These are phyloP conservation scores for Didymella pomorum DNA, from an alignment of 2,329 filamentous ascomycete genomes.

Conservation along the genomic window DNA sequence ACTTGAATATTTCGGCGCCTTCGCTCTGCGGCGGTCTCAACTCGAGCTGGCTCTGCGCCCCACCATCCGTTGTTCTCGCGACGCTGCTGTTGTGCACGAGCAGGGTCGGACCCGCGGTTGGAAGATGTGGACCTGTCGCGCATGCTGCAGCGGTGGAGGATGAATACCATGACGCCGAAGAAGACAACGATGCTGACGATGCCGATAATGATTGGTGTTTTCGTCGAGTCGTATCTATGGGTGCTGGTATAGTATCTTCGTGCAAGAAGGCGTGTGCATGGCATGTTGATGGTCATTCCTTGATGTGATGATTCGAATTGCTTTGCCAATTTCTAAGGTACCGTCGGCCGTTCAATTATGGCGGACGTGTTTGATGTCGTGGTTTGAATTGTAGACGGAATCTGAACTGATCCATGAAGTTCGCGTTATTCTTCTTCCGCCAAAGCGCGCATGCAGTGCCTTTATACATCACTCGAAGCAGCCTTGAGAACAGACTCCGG, in stretches of 20 bases:
- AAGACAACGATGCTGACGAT: background rate
- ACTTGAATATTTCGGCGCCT: background rate
- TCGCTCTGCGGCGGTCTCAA: background rate
- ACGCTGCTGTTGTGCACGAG: background rate
- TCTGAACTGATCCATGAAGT: constrained; percentile 6
- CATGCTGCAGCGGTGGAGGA: background rate
- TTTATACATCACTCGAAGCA: constrained; percentile 7
- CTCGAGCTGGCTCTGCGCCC: background rate
- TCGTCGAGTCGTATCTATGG: background rate
- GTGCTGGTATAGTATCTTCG: background rate
- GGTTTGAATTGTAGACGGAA: background rate
- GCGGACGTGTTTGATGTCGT: constrained; percentile 11
- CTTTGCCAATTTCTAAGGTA: background rate
- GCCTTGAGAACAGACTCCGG: background rate
- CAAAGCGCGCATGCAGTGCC: background rate
- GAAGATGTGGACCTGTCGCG: background rate
- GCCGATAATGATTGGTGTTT: background rate
- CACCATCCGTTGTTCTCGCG: background rate
- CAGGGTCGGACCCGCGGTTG: background rate
- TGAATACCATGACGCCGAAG: background rate
- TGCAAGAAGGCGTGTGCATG: background rate
- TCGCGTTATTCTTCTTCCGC: background rate
- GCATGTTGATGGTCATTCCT: background rate
- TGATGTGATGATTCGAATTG: background rate
- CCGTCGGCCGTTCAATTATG: constrained; percentile 1